These are phyloP conservation scores for Gremmenia infestans DNA, from an alignment of 2,329 filamentous ascomycete species.

Conservation along the genomic window DNA sequence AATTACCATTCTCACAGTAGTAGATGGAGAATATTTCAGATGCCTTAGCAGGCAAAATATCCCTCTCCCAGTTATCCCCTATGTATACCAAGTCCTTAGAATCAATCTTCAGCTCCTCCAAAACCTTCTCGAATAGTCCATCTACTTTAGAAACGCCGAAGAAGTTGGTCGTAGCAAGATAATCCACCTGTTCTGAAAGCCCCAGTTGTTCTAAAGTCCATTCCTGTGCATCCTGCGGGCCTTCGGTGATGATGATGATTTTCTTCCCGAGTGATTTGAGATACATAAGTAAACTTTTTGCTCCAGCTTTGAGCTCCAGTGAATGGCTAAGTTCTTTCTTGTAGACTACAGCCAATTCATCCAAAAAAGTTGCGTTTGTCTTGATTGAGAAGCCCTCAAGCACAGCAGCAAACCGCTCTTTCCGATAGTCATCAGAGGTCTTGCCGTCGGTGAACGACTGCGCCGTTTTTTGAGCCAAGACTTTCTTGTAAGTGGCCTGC, in stretches of 20 bases:
- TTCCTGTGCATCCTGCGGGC: constrained; percentile 43
- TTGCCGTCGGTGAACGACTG: constrained; percentile 41
- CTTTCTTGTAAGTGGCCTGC: constrained; percentile 28
- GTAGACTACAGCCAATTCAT: constrained; percentile 22
- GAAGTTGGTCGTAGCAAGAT: constrained; percentile 33
- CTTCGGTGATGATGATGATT: constrained; percentile 42
- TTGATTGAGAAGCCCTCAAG: constrained; percentile 24
- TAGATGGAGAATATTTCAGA: constrained; percentile 26
- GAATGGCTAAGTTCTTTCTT: constrained; percentile 28
- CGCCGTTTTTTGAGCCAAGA: constrained; percentile 34
- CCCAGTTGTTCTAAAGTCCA: constrained; percentile 35
- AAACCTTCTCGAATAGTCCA: constrained; percentile 28
- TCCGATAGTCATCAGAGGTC: constrained; percentile 39
- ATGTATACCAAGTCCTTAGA: constrained; percentile 26
- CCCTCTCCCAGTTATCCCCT: constrained; percentile 28
- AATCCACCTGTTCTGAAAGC: constrained; percentile 23
- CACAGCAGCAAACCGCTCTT: constrained; percentile 35
- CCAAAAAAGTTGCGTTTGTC: constrained; percentile 14
- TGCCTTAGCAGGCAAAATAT: constrained; percentile 25
- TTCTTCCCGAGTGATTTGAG: constrained; percentile 35
- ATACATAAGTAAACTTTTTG: constrained; percentile 31
- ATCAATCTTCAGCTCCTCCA: constrained; percentile 22
- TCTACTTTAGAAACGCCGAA: constrained; percentile 31
- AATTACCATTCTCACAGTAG: background rate
- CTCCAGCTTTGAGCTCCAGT: constrained; percentile 36